Conservation (phyloP, 2,329 filamentous ascomycete genomes). For the Fusarium haematococcum region DNA sequence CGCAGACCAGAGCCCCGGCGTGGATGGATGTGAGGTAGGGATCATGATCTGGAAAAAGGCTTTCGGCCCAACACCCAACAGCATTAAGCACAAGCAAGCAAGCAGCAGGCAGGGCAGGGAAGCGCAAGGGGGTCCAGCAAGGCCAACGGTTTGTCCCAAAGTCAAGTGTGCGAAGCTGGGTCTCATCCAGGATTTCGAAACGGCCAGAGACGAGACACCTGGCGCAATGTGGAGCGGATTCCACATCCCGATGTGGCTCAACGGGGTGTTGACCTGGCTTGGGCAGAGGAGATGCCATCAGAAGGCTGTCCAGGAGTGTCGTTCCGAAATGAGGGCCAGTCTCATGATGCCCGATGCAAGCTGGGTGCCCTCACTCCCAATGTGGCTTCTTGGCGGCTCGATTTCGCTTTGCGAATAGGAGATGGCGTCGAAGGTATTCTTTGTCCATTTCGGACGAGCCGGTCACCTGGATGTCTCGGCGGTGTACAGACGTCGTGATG, state of each 20-base stretch:
- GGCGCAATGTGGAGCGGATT: background rate
- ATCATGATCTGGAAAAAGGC: constrained; percentile 9
- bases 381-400: background rate
- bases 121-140: constrained; percentile 14
- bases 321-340: constrained; percentile 30
- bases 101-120: background rate
- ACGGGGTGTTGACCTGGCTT: background rate
- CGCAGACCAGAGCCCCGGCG: constrained; percentile 7
- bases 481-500: background rate
- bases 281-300: background rate
- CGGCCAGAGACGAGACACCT: background rate
- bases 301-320: constrained; percentile 7
- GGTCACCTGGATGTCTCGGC: constrained; percentile 2
- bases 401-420: background rate
- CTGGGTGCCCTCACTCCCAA: constrained; percentile 7
- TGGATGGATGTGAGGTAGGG: constrained; percentile 22
- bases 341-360: constrained; percentile 8
- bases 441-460: background rate
- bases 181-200: background rate
- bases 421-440: background rate
- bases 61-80: background rate
- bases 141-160: constrained; percentile 6
- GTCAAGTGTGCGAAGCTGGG: constrained; percentile 3
- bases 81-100: background rate
- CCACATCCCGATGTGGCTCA: background rate